These are phyloP conservation scores for Monilinia fructigena DNA, from an alignment of 2,329 filamentous ascomycete genomes.

Conservation along the genomic window DNA sequence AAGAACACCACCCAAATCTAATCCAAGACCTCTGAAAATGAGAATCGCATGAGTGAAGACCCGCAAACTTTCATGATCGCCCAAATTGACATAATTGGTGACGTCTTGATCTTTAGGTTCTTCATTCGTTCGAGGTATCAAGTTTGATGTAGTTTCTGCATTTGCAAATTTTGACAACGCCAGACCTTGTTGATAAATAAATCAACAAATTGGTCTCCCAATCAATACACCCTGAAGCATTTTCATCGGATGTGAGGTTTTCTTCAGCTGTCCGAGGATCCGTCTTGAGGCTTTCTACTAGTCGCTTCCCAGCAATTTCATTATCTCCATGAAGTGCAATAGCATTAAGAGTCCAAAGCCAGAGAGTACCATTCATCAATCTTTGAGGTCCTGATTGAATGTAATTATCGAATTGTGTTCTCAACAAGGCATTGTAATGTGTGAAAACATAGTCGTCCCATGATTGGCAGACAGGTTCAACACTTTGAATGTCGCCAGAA, in stretches of 20 bases:
- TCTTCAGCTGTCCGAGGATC: slow-evolving; percentile 57
- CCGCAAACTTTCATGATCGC: slow-evolving; percentile 64
- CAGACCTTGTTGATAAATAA: slow-evolving; percentile 59
- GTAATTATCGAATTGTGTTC: slow-evolving; percentile 76
- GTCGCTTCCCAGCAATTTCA: slow-evolving; percentile 51
- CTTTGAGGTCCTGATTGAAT: slow-evolving; percentile 55
- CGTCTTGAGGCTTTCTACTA: slow-evolving; percentile 61
- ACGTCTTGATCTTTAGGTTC: slow-evolving; percentile 42
- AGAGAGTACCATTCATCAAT: slow-evolving; percentile 52
- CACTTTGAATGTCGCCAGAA: slow-evolving; percentile 77
- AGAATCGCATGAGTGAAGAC: slow-evolving; percentile 70
- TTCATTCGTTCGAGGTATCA: slow-evolving; percentile 45
- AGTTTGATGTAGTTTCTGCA: slow-evolving; percentile 44
- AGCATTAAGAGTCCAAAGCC: slow-evolving; percentile 63
- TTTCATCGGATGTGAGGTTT: slow-evolving; percentile 64
- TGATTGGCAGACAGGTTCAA: slow-evolving; percentile 70
- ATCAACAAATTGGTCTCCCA: slow-evolving; percentile 58
- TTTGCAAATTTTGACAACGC: slow-evolving; percentile 51
- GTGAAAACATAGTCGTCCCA: slow-evolving; percentile 89
- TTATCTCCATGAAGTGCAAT: slow-evolving; percentile 60
- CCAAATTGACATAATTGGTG: slow-evolving; percentile 52
- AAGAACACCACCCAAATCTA: slow-evolving; percentile 46
- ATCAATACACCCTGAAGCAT: slow-evolving; percentile 75
- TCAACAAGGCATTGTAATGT: slow-evolving; percentile 81
- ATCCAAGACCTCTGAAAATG: slow-evolving; percentile 60